Evolutionary conservation across 2,329 filamentous ascomycete genomes (phyloP).

Genomic region (Pseudogymnoascus sp.): DNA sequence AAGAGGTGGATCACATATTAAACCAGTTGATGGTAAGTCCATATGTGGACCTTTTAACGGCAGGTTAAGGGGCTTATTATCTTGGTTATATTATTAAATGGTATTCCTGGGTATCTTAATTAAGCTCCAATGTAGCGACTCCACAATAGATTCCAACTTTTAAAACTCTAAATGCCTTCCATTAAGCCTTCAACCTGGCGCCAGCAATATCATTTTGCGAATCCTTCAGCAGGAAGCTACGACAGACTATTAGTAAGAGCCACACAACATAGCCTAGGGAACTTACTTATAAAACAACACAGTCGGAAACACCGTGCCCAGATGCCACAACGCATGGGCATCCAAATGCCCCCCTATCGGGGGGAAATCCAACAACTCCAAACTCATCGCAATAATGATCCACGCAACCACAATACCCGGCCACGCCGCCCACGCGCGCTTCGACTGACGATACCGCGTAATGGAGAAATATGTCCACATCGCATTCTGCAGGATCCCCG

Average conservation of each 20-base stretch:
- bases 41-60: background rate
- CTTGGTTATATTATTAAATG: background rate
- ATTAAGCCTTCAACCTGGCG: constrained; percentile 61
- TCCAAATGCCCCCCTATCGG: constrained; percentile 76
- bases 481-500: constrained; percentile 70
- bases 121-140: background rate
- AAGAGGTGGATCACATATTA: background rate
- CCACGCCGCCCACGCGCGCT: constrained; percentile 75
- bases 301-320: constrained; percentile 82
- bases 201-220: constrained; percentile 72
- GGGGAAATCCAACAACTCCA: constrained; percentile 91
- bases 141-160: background rate
- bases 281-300: constrained; percentile 93
- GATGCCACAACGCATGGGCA: constrained; percentile 92
- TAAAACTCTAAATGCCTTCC: background rate
- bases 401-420: constrained; percentile 86
- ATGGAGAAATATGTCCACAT: constrained; percentile 84
- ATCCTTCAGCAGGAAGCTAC: constrained; percentile 79
- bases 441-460: constrained; percentile 60
- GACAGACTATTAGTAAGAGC: constrained; percentile 11
- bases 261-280: background rate
- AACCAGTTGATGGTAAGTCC: background rate
- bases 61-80: background rate
- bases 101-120: background rate
- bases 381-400: constrained; percentile 87